phyloP scores from a whole-genome alignment of 2,329 filamentous ascomycete genomes.

The Epichloe baconii region DNA sequence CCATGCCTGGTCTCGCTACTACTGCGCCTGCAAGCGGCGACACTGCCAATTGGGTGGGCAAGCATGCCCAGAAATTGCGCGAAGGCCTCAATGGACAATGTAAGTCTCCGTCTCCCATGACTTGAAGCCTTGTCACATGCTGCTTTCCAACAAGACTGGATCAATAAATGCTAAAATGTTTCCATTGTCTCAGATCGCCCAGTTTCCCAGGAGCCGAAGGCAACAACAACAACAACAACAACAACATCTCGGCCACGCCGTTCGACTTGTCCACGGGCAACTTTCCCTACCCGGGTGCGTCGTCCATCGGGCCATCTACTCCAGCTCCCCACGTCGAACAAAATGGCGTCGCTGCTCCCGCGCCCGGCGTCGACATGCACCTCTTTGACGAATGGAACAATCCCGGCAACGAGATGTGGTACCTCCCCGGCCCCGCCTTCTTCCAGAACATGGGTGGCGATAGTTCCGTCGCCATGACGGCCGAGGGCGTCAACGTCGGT shows the following conservation, averaged over 20 bases:
- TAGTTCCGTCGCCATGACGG: slow-evolving; percentile 49
- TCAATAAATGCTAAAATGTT: background rate
- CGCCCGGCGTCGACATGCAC: slow-evolving; percentile 22
- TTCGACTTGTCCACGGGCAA: slow-evolving; percentile 43
- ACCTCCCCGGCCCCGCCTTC: slow-evolving; percentile 47
- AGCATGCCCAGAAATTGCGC: slow-evolving; percentile 26
- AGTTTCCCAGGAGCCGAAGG: slow-evolving; percentile 21
- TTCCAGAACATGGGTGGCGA: slow-evolving; percentile 53
- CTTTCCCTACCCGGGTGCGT: slow-evolving; percentile 39
- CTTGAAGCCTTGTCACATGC: background rate
- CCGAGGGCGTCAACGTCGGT: slow-evolving; percentile 53
- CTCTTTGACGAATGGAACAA: slow-evolving; percentile 44
- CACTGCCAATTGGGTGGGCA: slow-evolving; percentile 19
- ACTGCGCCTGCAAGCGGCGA: slow-evolving; percentile 10
- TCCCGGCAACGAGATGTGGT: slow-evolving; percentile 51
- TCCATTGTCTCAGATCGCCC: slow-evolving; percentile 19
- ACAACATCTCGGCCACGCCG: slow-evolving; percentile 49
- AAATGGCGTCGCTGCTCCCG: slow-evolving; percentile 7
- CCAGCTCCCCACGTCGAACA: slow-evolving; percentile 29
- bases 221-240: slow-evolving; percentile 17
- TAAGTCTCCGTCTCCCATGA: slow-evolving; percentile 9
- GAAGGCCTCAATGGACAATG: slow-evolving; percentile 27
- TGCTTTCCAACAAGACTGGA: background rate
- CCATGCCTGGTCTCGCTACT: slow-evolving; percentile 5
- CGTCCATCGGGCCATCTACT: slow-evolving; percentile 37